Base-by-base conservation (phyloP, 108 stramenopile genomes). In the Skeletonema menzelii region DNA sequence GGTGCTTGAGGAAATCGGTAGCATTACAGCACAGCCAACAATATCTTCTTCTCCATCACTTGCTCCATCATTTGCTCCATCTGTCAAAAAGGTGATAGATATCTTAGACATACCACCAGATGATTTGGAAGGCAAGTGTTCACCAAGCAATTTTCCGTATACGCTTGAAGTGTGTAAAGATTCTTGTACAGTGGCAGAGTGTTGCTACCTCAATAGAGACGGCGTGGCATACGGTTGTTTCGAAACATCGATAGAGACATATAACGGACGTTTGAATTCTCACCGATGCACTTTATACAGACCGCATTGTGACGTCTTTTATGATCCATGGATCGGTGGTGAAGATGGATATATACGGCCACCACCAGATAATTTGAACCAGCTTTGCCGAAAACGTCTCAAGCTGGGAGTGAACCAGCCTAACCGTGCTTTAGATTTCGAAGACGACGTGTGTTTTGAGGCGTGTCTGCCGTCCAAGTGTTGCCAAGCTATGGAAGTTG, bases 91-190 rank as follows among this genome's bases (percentile, higher is more conserved):
- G 8, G 20, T 53, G 19, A 10, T 53, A 10, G 49, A 53, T 53
- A 7, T 53, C 8, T 53, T 53, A 10, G 49, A 53, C 22, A 53
- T 53, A 24, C 6, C 49, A 53, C 49, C 44, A 17, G 44, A 24
- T 10, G 49, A 53, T 53, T 53, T 53, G 22, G 49, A 53, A 53
- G 49, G 49, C 20, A 53, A 53, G 8, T 53, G 49, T 22, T 53
- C 49, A n/a, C 20, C 49, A 7, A 53, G 49, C 49, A 53, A 53
- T 53, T 53, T 53, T 53, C 49, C 49, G 22, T 53, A 53, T 53
- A 22, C 49, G 5, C 4, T 53, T 22, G 49, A 53, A 20, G 8
- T 53, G 8, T 53, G 49, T 22, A 53, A 17, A 53, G 49, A 24
- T 5, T 53, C 49, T 22, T 53, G 49, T 7, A 22, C 24, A 22